These are phyloP conservation scores for Botrytis byssoidea DNA, from an alignment of 2,329 filamentous ascomycete genomes.

Conservation along the genomic window DNA sequence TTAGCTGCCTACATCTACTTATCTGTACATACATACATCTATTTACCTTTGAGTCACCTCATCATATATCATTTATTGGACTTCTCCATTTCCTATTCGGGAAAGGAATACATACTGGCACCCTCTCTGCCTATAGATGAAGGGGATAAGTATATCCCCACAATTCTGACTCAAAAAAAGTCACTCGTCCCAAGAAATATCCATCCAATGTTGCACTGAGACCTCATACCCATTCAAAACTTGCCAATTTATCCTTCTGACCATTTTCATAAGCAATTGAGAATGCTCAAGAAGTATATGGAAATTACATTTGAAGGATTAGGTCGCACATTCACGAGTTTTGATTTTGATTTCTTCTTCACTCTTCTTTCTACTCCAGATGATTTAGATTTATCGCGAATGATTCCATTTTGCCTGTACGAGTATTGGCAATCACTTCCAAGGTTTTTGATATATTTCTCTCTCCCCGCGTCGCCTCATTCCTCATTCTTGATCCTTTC, in stretches of 20 bases:
- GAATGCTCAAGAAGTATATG: neutral
- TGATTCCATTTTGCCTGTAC: neutral
- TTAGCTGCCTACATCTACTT: neutral
- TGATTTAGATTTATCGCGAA: neutral
- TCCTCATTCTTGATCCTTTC: neutral
- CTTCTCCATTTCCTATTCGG: conserved; percentile 6
- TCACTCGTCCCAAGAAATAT: conserved; percentile 14
- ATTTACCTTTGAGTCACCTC: neutral
- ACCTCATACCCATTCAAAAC: neutral
- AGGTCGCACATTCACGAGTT: neutral
- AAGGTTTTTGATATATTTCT: neutral
- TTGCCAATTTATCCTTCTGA: conserved; percentile 8
- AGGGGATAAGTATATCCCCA: conserved; percentile 12
- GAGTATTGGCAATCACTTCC: neutral
- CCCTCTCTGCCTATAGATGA: neutral
- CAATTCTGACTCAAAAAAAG: conserved; percentile 17
- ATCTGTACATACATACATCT: neutral
- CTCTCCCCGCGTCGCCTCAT: conserved; percentile 7
- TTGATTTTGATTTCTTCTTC: neutral
- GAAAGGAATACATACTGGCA: conserved; percentile 3
- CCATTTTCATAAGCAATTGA: neutral
- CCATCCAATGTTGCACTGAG: conserved; percentile 12
- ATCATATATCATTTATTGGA: conserved; percentile 1
- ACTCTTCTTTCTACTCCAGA: no score
- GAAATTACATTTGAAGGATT: neutral